phyloP scores from a whole-genome alignment of 345 rosid genomes.

The Aquilaria sinensis region DNA sequence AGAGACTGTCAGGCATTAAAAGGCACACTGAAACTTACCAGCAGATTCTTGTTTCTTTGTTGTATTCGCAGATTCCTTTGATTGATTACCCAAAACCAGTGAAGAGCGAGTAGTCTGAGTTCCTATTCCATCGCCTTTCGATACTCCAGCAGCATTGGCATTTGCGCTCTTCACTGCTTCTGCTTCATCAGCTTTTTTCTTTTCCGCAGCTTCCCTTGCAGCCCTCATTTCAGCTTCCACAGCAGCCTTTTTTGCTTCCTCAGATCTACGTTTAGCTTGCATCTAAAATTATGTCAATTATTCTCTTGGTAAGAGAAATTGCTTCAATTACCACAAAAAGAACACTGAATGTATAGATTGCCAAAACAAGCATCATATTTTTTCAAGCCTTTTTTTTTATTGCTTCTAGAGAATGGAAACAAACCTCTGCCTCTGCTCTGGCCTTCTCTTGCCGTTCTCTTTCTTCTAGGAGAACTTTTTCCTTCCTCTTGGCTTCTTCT shows the following conservation, averaged over 20 bases:
- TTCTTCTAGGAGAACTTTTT: conserved; percentile 76
- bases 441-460: conserved; percentile 74
- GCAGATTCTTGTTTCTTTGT: too few species aligned
- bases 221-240: too few species aligned
- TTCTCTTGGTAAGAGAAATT: too few species aligned
- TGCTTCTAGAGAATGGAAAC: conserved; percentile 13
- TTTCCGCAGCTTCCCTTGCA: too few species aligned
- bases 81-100: too few species aligned
- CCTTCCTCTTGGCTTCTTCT: conserved; percentile 87
- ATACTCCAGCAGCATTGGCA: too few species aligned
- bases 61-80: too few species aligned
- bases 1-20: too few species aligned
- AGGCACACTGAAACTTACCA: too few species aligned
- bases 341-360: not conserved
- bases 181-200: conserved; percentile 3
- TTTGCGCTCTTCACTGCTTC: conserved; percentile 19
- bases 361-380: not conserved
- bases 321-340: not conserved
- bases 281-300: not conserved
- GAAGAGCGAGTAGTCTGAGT: too few species aligned
- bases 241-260: too few species aligned
- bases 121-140: not conserved
- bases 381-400: not conserved
- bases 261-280: too few species aligned
- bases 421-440: conserved; percentile 86